Conservation (phyloP, 2,329 filamentous ascomycete species). For the Penicillium brevicompactum region DNA sequence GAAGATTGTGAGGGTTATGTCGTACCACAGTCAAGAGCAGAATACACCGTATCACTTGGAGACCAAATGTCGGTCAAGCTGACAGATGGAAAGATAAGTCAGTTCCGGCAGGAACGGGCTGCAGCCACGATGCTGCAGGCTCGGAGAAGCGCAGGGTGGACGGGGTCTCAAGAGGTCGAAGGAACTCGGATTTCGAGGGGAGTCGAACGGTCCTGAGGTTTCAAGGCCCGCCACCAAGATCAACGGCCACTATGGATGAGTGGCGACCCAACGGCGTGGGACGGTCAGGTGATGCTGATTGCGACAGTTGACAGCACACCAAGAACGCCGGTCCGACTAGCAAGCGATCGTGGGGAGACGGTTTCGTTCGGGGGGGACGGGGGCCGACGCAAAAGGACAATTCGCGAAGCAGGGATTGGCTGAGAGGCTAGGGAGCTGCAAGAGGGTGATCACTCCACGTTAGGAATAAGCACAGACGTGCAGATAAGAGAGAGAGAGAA, state of each 20-base stretch:
- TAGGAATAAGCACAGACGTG: slow-evolving; percentile 8
- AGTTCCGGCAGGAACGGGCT: slow-evolving; percentile 23
- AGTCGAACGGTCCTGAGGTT: neutral
- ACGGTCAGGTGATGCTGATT: slow-evolving; percentile 27
- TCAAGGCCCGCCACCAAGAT: neutral
- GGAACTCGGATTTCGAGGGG: neutral
- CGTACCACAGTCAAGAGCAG: slow-evolving; percentile 33
- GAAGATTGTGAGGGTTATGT: slow-evolving; percentile 24
- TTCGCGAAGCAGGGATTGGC: slow-evolving; percentile 15
- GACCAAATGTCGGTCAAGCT: slow-evolving; percentile 41
- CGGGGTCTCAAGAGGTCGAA: neutral
- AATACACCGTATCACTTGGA: slow-evolving; percentile 36
- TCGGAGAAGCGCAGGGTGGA: slow-evolving; percentile 4
- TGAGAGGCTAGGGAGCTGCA: slow-evolving; percentile 24
- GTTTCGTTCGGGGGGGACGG: slow-evolving; percentile 1
- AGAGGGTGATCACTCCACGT: slow-evolving; percentile 20
- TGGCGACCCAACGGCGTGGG: slow-evolving; percentile 20
- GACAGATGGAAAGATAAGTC: slow-evolving; percentile 24
- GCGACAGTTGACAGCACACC: slow-evolving; percentile 24
- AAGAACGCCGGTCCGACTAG: slow-evolving; percentile 14
- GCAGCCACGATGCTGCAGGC: slow-evolving; percentile 25
- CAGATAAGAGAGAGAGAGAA: slow-evolving; percentile 4
- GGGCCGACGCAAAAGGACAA: slow-evolving; percentile 7
- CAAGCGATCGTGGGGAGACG: slow-evolving; percentile 11
- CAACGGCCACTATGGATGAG: slow-evolving; percentile 9